Evolutionary conservation across 2,329 filamentous ascomycete genomes (phyloP).

Genomic region (Salinomyces thailandicus): DNA sequence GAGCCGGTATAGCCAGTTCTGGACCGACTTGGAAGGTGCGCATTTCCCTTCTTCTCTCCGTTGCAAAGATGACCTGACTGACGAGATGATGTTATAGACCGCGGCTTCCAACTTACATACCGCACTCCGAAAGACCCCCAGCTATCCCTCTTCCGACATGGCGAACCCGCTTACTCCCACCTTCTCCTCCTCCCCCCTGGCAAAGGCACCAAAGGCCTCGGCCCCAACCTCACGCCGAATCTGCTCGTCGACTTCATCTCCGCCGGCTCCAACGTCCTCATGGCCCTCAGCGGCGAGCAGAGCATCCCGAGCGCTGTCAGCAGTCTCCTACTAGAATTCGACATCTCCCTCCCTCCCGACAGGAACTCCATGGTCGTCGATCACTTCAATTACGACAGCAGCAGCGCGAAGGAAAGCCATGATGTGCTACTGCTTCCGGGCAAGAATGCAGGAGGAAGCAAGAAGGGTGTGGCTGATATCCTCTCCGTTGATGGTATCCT

Average conservation of each 20-base stretch:
- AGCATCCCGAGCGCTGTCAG: conserved; percentile 62
- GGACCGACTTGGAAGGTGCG: conserved; percentile 60
- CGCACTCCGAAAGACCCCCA: conserved; percentile 72
- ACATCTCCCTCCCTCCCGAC: conserved; percentile 77
- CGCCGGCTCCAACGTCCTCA: conserved; percentile 78
- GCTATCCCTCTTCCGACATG: conserved; percentile 71
- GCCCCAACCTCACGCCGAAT: conserved; percentile 77
- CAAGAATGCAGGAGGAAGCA: conserved; percentile 47
- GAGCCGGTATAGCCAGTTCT: conserved; percentile 70
- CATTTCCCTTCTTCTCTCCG: conserved; percentile 3
- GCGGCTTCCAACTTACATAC: conserved; percentile 72
- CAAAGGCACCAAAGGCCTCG: conserved; percentile 83
- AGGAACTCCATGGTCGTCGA: conserved; percentile 80
- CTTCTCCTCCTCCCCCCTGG: conserved; percentile 65
- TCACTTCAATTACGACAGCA: conserved; percentile 85
- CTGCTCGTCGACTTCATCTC: conserved; percentile 85
- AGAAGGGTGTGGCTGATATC: conserved; percentile 65
- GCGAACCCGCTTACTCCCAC: conserved; percentile 84
- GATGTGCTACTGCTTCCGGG: conserved; percentile 73
- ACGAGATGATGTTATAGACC: conserved; percentile 42
- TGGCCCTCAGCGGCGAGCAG: conserved; percentile 65
- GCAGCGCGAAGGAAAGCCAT: conserved; percentile 69
- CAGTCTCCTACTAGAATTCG: conserved; percentile 74
- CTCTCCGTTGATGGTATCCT: conserved; percentile 62
- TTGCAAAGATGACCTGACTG: neutral